A percentile compares a stretch with the other conserved stretches of the same genome.
These are phyloP conservation scores for Cyathus striatus DNA, from an alignment of 768 basidiomycete species.

Conservation along the genomic window DNA sequence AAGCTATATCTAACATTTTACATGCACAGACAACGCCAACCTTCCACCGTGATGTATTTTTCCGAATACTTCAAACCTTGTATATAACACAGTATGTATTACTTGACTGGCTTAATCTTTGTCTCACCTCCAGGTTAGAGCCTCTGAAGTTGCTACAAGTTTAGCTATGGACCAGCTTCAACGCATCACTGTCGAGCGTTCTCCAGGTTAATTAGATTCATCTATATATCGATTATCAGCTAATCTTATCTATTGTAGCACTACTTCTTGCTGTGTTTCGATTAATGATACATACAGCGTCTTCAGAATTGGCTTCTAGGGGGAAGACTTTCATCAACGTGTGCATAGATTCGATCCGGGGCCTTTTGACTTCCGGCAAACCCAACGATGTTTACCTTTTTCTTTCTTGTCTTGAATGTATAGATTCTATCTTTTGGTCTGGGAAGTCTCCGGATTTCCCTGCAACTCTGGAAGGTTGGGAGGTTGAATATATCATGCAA, in stretches of 20 bases:
- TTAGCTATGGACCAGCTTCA: no score
- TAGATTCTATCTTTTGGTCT: constrained; percentile 64
- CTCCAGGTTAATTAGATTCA: no score
- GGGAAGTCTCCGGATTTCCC: constrained; percentile 48
- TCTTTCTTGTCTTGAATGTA: constrained; percentile 53
- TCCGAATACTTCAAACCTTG: constrained; percentile 19
- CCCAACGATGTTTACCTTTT: constrained; percentile 65
- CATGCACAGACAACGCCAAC: no score
- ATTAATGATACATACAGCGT: constrained; percentile 21
- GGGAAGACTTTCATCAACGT: constrained; percentile 21
- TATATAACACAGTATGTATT: constrained; percentile 22
- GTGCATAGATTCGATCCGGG: constrained; percentile 44
- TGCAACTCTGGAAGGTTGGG: constrained; percentile 60
- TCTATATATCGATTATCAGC: no score
- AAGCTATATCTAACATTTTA: no score
- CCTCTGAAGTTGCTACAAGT: no score
- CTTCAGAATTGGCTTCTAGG: constrained; percentile 18
- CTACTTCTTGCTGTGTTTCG: constrained; percentile 32
- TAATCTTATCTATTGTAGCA: no score
- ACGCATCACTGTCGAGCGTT: no score
- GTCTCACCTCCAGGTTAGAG: no score
- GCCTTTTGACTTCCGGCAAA: constrained; percentile 51
- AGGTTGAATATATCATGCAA: constrained; percentile 70
- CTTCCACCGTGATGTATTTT: no score
- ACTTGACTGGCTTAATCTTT: not conserved